Evolutionary conservation across 73 alveolate genomes (phyloP).

Genomic region (Durusdinium trenchii): DNA sequence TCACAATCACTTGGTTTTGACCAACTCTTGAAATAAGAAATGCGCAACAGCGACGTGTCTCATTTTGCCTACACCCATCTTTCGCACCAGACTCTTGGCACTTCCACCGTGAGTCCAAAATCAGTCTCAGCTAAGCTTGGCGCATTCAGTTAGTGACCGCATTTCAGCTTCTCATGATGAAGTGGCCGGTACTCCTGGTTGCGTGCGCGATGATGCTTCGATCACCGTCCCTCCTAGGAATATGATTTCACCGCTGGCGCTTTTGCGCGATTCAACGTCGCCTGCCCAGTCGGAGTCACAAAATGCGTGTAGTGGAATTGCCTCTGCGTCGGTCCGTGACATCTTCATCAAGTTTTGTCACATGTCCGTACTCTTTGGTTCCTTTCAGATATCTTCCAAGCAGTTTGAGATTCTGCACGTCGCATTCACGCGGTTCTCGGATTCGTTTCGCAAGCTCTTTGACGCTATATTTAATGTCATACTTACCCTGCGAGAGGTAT

Average conservation of each 20-base stretch:
- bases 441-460: background rate
- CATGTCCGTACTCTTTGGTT: background rate
- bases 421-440: background rate
- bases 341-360: background rate
- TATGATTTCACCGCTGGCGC: background rate
- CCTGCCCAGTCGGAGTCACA: conserved; percentile 28
- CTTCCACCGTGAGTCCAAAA: conserved; percentile 6
- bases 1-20: background rate
- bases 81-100: conserved; percentile 34
- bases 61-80: conserved; percentile 31
- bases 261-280: background rate
- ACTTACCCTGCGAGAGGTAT: background rate
- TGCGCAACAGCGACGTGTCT: background rate
- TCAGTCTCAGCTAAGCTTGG: background rate
- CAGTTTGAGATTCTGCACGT: background rate
- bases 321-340: background rate
- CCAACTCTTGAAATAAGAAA: background rate
- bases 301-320: background rate
- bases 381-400: conserved; percentile 17
- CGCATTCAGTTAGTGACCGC: background rate
- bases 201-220: conserved; percentile 22
- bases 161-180: conserved; percentile 43
- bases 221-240: conserved; percentile 51
- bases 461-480: background rate
- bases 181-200: conserved; percentile 39